Evolutionary conservation across 805 yeast genomes (phyloP).

Genomic region (Suhomyces emberorum): DNA sequence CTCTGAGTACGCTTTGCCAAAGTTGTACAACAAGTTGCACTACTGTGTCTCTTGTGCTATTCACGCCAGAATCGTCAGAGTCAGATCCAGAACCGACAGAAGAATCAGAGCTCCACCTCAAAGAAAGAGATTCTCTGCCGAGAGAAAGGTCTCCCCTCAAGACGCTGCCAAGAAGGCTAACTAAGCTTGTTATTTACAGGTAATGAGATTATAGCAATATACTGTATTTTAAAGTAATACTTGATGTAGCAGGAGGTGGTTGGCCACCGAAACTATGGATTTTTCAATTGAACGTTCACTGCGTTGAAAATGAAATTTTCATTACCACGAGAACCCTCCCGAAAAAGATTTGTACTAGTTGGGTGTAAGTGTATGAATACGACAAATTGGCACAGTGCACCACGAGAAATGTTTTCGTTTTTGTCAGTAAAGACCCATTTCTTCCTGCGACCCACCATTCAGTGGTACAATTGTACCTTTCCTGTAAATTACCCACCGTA

Average conservation of each 20-base stretch:
- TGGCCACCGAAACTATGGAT: too few species aligned
- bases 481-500: too few species aligned
- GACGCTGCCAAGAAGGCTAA: conserved; percentile 95
- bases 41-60: conserved; percentile 99
- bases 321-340: too few species aligned
- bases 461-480: too few species aligned
- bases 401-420: too few species aligned
- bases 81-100: conserved; percentile 98
- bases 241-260: not conserved
- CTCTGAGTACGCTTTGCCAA: conserved; percentile 98
- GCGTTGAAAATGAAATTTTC: too few species aligned
- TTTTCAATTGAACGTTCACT: too few species aligned
- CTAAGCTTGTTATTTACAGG: conserved; percentile 26
- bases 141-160: conserved; percentile 93
- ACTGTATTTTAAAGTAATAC: conserved; percentile 4
- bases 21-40: conserved; percentile 99
- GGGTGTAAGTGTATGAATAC: too few species aligned
- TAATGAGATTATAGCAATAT: conserved; percentile 5
- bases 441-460: too few species aligned
- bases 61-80: conserved; percentile 99
- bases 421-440: too few species aligned
- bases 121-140: conserved; percentile 97
- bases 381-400: too few species aligned
- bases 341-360: too few species aligned
- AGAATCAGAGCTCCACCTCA: conserved; percentile 98